Conservation (phyloP, 83 land plant species). For the Picea abies region DNA sequence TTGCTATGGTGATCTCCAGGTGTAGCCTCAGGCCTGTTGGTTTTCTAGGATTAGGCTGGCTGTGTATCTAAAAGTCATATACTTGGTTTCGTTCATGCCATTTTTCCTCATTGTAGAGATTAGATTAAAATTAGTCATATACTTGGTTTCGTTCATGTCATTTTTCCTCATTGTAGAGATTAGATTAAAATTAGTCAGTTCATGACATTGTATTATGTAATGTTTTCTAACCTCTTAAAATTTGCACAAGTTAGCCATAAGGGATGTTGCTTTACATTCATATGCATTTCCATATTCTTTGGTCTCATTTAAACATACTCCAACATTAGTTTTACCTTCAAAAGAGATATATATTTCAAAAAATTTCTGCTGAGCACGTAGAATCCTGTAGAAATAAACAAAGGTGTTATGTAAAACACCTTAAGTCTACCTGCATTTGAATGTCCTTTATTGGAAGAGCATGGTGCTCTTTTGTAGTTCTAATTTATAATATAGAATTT, state of each 20-base stretch:
- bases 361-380: background rate
- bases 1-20: conserved; percentile 63
- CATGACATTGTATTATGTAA: background rate
- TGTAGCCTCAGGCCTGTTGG: background rate
- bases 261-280: background rate
- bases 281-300: background rate
- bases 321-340: background rate
- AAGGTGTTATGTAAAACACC: background rate
- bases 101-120: background rate
- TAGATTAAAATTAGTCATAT: background rate
- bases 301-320: background rate
- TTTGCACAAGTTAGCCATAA: background rate
- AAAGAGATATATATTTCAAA: background rate
- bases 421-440: background rate
- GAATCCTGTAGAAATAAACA: background rate
- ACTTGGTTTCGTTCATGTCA: too few species aligned
- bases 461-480: background rate
- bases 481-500: background rate
- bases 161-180: background rate
- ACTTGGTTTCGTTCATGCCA: too few species aligned
- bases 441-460: conserved; percentile 1
- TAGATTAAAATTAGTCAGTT: background rate
- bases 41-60: background rate
- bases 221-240: background rate
- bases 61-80: background rate